Base-by-base conservation (phyloP, 2,329 filamentous ascomycete genomes). In the Gaeumannomyces tritici region DNA sequence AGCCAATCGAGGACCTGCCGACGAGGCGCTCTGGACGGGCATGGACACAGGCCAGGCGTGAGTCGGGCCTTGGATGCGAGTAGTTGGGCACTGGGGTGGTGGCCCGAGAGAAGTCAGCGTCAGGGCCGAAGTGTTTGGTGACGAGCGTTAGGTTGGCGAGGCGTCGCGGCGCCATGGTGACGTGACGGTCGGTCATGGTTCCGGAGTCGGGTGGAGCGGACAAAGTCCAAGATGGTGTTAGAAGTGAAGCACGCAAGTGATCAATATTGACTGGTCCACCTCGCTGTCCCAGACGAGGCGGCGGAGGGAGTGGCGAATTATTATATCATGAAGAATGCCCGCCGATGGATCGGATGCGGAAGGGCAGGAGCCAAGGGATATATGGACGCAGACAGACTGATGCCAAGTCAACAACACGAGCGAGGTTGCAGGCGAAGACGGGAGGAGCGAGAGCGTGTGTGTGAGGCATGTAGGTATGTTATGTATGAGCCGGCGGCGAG, bases 61-160 rank as follows among this genome's bases (percentile, higher is more conserved):
- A 33, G 47, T 35, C 55, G 21, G 54, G 33, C 13, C 29, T 55
- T 13, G 60, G 60, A 27, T 55, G 60, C 11, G 60, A 61, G 47
- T 61, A 61, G 28, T 61, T 61, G 13, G 60, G 60, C 8, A 61
- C 24, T 11, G 55, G 24, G 24, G 60, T 24, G 54, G 60, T 11
- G 24, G 54, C 51, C 54, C 27, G 55, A 11, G 42, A 55, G 29
- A 15, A 18, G 12, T 47, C 26, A n/a, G 51, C 21, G 21, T 31
- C 51, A 33, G 54, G 47, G 18, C 60, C 60, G 29, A 61, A 61
- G 42, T 61, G 60, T 31, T 61, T 61, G 51, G 47, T 56, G 51
- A 61, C 60, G 29, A 61, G 29, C 21, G 51, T 61, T 29, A 61
- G 60, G 11, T 21, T 61, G n/a, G 60, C 60, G 26, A 61, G 60